Evolutionary conservation across 2,329 filamentous ascomycete genomes (phyloP).

Genomic region (Cercospora sojina): DNA sequence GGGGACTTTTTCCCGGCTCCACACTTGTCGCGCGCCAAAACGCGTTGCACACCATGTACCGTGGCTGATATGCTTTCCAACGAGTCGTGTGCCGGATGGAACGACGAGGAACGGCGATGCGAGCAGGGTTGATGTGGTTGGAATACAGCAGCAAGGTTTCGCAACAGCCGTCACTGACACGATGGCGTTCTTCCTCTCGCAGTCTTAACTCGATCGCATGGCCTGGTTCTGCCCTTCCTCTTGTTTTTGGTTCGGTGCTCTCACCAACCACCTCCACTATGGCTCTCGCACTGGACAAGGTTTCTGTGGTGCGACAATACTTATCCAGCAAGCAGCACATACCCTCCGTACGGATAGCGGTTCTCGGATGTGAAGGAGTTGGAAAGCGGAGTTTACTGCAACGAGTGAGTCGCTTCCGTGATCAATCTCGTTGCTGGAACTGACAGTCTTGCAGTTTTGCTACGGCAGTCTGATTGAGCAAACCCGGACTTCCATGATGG

Average conservation of each 20-base stretch:
- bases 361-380: constrained; percentile 13
- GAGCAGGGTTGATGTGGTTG: background rate
- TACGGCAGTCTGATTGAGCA: constrained; percentile 16
- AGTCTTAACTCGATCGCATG: background rate
- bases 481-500: background rate
- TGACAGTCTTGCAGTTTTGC: constrained; percentile 11
- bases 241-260: background rate
- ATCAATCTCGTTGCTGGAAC: background rate
- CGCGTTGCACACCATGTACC: background rate
- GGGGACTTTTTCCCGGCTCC: background rate
- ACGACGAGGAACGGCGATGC: background rate
- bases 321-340: constrained; percentile 15
- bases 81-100: background rate
- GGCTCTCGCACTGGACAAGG: constrained; percentile 12
- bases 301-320: constrained; percentile 13
- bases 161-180: background rate
- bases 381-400: constrained; percentile 18
- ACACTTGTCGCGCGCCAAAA: background rate
- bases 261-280: background rate
- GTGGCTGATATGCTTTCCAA: background rate
- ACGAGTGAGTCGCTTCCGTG: constrained; percentile 1
- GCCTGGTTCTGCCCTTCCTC: background rate
- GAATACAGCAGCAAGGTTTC: background rate
- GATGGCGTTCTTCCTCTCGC: background rate
- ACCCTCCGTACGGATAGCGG: constrained; percentile 15